phyloP scores from a whole-genome alignment of 2,329 filamentous ascomycete species.

The Hirsutella minnesotensis region DNA sequence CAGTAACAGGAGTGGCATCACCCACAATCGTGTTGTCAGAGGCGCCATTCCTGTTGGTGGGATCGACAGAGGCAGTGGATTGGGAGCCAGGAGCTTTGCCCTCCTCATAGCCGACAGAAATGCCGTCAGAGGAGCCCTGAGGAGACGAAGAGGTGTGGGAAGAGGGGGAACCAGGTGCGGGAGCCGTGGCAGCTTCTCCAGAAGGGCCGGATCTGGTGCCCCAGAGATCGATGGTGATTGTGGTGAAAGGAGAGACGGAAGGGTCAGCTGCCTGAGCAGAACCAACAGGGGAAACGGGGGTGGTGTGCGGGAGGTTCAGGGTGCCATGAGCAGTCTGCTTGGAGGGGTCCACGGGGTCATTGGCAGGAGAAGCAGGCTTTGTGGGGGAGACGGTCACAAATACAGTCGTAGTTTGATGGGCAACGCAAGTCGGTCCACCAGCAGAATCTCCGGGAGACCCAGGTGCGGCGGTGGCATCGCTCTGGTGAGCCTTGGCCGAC shows the following conservation, averaged over 20 bases:
- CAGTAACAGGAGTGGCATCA: neutral
- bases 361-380: conserved; percentile 10
- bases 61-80: conserved; percentile 7
- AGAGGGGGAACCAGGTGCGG: conserved; percentile 6
- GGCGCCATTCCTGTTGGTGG: conserved; percentile 6
- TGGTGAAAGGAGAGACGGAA: conserved; percentile 19
- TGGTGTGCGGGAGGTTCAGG: conserved; percentile 13
- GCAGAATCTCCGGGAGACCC: conserved; percentile 1
- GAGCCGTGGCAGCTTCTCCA: conserved; percentile 4
- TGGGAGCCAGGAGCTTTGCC: conserved; percentile 6
- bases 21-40: conserved; percentile 5
- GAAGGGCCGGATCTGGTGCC: conserved; percentile 8
- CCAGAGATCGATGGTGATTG: conserved; percentile 24
- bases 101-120: neutral
- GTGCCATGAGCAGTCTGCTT: conserved; percentile 9
- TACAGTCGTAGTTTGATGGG: conserved; percentile 29
- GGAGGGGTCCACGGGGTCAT: conserved; percentile 6
- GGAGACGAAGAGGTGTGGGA: conserved; percentile 4
- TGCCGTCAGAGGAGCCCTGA: neutral
- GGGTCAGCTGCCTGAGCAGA: conserved; percentile 7
- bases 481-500: conserved; percentile 1
- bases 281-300: conserved; percentile 13
- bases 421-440: conserved; percentile 23
- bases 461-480: neutral
- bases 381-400: conserved; percentile 33